Evolutionary conservation across 208 protist genomes (phyloP).

Genomic region (Tritrichomonas musculus): DNA sequence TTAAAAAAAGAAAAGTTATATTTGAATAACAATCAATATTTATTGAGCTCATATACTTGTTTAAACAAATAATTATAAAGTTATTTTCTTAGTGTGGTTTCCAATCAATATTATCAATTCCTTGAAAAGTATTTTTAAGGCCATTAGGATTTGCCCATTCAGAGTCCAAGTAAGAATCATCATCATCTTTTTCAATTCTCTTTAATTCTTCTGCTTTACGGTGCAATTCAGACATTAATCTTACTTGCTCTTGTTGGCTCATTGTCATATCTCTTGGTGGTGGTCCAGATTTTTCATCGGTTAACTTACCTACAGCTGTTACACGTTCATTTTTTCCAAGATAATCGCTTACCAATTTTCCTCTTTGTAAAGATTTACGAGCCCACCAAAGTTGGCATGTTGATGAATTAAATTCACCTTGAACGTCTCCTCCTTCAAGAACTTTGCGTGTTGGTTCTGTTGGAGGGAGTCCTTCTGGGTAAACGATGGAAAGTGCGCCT

Average conservation of each 20-base stretch:
- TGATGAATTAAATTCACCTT: not conserved
- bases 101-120: not conserved
- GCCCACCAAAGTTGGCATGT: not conserved
- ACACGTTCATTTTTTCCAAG: not conserved
- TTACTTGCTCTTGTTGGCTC: not conserved
- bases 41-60: too few relatives aligned
- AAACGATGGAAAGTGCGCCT: not conserved
- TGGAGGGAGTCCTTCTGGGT: conserved; percentile 12
- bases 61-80: too few relatives aligned
- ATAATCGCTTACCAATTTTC: not conserved
- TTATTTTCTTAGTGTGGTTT: not conserved
- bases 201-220: conserved; percentile 11
- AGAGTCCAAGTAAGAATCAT: not conserved
- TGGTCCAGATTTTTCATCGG: not conserved
- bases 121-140: conserved; percentile 20
- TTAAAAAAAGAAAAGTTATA: too few relatives aligned
- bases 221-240: not conserved
- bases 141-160: conserved; percentile 8
- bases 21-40: too few relatives aligned
- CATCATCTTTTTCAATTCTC: conserved; percentile 17
- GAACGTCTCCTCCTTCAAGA: not conserved
- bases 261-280: conserved; percentile 19
- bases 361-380: not conserved
- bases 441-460: conserved; percentile 12
- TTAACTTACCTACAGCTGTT: not conserved